Evolutionary conservation across 306 rosid genomes (phyloP).

Genomic region (Lathyrus sativus): DNA sequence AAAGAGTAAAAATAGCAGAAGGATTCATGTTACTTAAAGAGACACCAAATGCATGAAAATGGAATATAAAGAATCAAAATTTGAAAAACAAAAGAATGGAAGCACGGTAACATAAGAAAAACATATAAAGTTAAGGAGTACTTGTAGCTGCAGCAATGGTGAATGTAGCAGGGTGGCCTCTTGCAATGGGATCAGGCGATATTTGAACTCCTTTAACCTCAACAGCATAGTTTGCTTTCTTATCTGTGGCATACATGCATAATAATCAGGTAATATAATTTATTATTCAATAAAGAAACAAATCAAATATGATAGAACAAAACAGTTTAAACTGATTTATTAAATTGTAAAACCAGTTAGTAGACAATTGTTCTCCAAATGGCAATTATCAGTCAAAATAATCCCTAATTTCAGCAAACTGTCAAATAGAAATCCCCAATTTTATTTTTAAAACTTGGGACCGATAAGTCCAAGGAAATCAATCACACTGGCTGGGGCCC

Average conservation of each 20-base stretch:
- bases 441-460: background rate
- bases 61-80: background rate
- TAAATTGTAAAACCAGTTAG: background rate
- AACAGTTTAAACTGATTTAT: background rate
- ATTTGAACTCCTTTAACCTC: constrained; percentile 73
- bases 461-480: background rate
- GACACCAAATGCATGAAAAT: background rate
- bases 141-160: constrained; percentile 79
- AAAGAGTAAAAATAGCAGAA: background rate
- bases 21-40: background rate
- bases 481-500: too few species aligned
- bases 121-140: constrained; percentile 25
- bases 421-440: background rate
- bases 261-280: background rate
- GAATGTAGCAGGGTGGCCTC: constrained; percentile 84
- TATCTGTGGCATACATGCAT: constrained; percentile 49
- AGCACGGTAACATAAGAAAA: constrained; percentile 8
- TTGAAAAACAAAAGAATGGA: background rate
- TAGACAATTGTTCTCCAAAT: background rate
- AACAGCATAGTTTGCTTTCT: constrained; percentile 61
- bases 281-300: constrained; percentile 4
- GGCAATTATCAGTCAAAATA: background rate
- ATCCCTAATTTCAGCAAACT: background rate
- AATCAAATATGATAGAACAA: constrained; percentile 6
- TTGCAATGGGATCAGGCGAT: constrained; percentile 65